Conservation (phyloP, 108 stramenopile species). For the Fragilaria crotonensis region DNA sequence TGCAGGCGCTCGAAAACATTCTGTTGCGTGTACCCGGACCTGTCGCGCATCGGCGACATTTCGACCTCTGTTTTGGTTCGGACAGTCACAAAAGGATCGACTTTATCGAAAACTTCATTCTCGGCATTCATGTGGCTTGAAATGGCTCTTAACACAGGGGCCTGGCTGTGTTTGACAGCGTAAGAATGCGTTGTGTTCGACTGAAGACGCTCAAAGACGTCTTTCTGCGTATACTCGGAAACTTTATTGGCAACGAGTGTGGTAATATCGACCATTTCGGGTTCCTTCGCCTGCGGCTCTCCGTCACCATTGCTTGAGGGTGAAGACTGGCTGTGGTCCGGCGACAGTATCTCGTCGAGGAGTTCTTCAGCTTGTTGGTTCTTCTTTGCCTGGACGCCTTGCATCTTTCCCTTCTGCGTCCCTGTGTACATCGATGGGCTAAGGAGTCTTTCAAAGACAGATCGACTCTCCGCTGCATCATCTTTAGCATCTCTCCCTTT, state of each 20-base stretch:
- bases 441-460: conserved; percentile 50
- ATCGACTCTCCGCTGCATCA: conserved; percentile 6
- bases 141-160: no score
- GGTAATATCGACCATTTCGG: background rate
- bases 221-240: conserved; percentile 28
- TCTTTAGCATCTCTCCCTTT: background rate
- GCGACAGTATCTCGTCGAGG: conserved; percentile 9
- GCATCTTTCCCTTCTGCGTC: conserved; percentile 32
- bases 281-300: conserved; percentile 7
- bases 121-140: conserved; percentile 1
- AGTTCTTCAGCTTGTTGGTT: conserved; percentile 16
- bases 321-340: background rate
- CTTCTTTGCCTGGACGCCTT: conserved; percentile 26
- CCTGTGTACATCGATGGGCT: conserved; percentile 47
- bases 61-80: background rate
- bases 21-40: conserved; percentile 19
- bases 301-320: background rate
- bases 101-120: conserved; percentile 7
- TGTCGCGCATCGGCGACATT: conserved; percentile 13
- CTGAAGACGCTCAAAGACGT: conserved; percentile 64
- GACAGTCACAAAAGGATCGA: conserved; percentile 2
- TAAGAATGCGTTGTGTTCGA: conserved; percentile 53
- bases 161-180: conserved; percentile 26
- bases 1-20: conserved; percentile 52
- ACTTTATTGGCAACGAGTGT: background rate